Evolutionary conservation across 768 basidiomycete genomes (phyloP), one percentile per base, ranked within the genome.

Genomic region (Cyclocybe cylindracea): DNA sequence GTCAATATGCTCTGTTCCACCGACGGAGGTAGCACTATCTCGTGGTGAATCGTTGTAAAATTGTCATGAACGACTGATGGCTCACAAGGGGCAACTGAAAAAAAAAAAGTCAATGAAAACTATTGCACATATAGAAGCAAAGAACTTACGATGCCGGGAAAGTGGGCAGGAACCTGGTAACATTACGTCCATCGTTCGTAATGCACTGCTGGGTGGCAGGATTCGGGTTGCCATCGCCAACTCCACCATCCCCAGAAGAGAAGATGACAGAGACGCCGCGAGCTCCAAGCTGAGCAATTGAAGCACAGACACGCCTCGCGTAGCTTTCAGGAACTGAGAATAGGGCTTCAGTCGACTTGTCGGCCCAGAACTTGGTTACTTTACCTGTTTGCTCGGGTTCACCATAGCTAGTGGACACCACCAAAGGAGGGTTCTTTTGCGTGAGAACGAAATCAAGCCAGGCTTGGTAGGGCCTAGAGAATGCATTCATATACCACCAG

Each of bases 361-460:
- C 16, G 36, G 11, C 43, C 8, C n/a, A 46, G 14, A 24, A 31
- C 10, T 10, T 18, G 7, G n/a, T n/a, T 24, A 50, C 59, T 36
- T 24, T 51, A 85, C 85, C 80, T 29, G 86, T 83, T 62, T 87
- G 86, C 50, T 91, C 89, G 51, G 82, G 77, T 42, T 90, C 87
- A 3, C 78, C 85, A 61, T 90, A 90, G 56, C 84, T 86, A 0
- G 85, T 89, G 0, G 86, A 86, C 37, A 91, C 87, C 5, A 80
- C 72, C 55, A 80, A 76, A 10, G 87, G 85, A 2, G 78, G 64
- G 36, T 71, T 61, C 8, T 67, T 45, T n/a, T 79, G 76, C 10
- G 55, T 58, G 0, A 80, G 67, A n/a, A 88, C 62, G 51, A 77
- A 84, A 38, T 84, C 74, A 11, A 90, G 67, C 87, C 87, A 89